Base-by-base conservation (phyloP, 306 rosid genomes). In the Ormosia semicastrata region DNA sequence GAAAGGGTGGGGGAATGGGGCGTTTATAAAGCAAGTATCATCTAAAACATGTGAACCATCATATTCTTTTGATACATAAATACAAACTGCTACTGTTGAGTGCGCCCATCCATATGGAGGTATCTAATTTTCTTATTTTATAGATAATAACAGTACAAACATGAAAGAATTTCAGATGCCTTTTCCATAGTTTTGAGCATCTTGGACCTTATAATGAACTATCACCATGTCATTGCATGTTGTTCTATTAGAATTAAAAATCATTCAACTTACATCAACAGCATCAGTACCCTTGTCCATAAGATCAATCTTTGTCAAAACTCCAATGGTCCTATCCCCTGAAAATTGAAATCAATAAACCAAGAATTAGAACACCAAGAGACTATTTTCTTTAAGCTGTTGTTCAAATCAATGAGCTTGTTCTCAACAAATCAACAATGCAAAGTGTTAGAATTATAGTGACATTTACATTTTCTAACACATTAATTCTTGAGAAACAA, bases 251-350 rank as follows among this genome's bases (percentile, higher is more conserved):
- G 30, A 32, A 57, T 43, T n/a, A 49, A 47, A 43, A 63, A 54
- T 5, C 65, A 56, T 72, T 57, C 15, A 81, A 87, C 97, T 91
- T 88, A 95, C 98, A 76, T 95, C 98, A 71, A 90, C 98, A 50
- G 97, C 98, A 88, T 95, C 97, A 0, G 98, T 95, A 66, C 98
- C 98, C 94, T 95, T 91, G 84, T 95, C 98, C 98, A 95, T 95
- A 17, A 93, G 97, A 88, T 95, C 98, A 85, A 95, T 95, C 89
- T 95, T 95, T 52, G 98, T 95, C 92, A 95, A 88, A 79, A 95
- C 97, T 79, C 98, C 98, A 50, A 95, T 58, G 49, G 98, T 95
- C 86, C 98, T 91, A 15, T 95, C 98, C 82, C 98, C 97, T 95
- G 87, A 44, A 39, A 82, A 82, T 70, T 75, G 57, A 71, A 82